A percentile compares a stretch with the other conserved stretches of the same genome.
phyloP scores from a whole-genome alignment of 1,284 basidiomycete genomes.

The Vanrija sp. region DNA sequence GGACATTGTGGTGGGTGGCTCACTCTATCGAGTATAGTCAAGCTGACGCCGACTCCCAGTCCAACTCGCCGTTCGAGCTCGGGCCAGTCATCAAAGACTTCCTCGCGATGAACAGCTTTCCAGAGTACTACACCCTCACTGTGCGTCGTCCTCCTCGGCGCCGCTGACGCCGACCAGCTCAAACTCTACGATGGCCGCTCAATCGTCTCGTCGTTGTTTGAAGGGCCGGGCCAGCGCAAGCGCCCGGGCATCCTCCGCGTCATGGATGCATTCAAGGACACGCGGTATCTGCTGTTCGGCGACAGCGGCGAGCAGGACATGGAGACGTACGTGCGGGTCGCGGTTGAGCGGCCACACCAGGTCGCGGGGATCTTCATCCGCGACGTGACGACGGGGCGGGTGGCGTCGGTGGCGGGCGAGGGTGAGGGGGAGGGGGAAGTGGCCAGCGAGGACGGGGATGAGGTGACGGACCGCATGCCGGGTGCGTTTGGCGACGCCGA shows the following conservation, averaged over 20 bases:
- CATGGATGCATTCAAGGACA: conserved; percentile 68
- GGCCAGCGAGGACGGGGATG: too few species aligned
- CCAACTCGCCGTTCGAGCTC: conserved; percentile 84
- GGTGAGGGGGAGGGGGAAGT: too few species aligned
- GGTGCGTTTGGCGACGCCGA: too few species aligned
- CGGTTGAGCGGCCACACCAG: conserved; percentile 58
- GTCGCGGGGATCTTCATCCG: conserved; percentile 68
- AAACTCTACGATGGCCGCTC: conserved; percentile 77
- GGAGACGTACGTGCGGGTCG: conserved; percentile 71
- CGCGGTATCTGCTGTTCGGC: conserved; percentile 75
- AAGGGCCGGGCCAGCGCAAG: conserved; percentile 69
- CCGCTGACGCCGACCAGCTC: conserved; percentile 40
- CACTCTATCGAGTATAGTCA: too few species aligned
- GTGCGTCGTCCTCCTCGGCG: too few species aligned
- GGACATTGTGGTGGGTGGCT: conserved; percentile 71
- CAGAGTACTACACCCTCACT: conserved; percentile 54
- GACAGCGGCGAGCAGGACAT: conserved; percentile 86
- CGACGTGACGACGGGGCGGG: conserved; percentile 56
- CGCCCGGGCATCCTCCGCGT: conserved; percentile 66
- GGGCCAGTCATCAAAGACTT: conserved; percentile 75
- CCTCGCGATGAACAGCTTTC: conserved; percentile 59
- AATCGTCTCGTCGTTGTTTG: conserved; percentile 70
- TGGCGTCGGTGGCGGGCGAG: background rate
- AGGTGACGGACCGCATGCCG: too few species aligned
- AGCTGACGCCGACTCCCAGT: conserved; percentile 51